Base-by-base conservation (phyloP, 1,284 basidiomycete species). In the Amylostereum areolatum region DNA sequence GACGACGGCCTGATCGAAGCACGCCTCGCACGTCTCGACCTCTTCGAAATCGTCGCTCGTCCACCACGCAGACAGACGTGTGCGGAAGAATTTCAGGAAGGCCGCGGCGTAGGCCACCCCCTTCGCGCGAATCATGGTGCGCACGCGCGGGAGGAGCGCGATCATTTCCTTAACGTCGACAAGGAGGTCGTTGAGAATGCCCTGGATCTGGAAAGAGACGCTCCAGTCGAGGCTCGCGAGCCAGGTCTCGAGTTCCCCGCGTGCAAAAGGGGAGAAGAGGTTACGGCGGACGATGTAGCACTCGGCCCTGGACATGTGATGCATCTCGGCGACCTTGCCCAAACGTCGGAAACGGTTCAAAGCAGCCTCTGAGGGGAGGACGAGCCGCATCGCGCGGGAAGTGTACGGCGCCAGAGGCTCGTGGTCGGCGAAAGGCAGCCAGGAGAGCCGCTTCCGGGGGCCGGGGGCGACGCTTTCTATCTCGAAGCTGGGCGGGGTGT, bases 151-250 rank as follows among this genome's bases (percentile, higher is more conserved):
- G 12, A 69, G 62, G 30, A 83, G 63, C 1, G 52, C 52, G 18
- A 79, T 59, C 31, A 80, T 62, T 59, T 83, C 80, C 25, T 53
- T 57, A 40, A 74, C 62, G 56, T 81, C 76, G 35, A 80, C 61
- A 24, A 64, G 49, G 37, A 68, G 55, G 29, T 63, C 67, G 4
- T 68, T 68, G 3, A 77, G 52, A 2, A 84, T 58, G 0, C 72
- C 68, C 54, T 79, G 74, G 25, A 82, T 62, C 57, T 84, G 81
- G 56, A 80, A 83, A 3, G 78, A 72, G 11, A 82, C 68, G 36
- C 52, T 60, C 74, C 77, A 81, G n/a, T 70, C 61, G 6, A 80
- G 57, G n/a, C 46, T 46, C n/a, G 54, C 52, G 29, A 79, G 58
- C 66, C 71, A 73, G 0, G 18, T n/a, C 2, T 65, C 47, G 36